A percentile compares a stretch with the other conserved stretches of the same genome.
phyloP scores from a whole-genome alignment of 495 filamentous ascomycete genomes.

The Tuber magnatum region DNA sequence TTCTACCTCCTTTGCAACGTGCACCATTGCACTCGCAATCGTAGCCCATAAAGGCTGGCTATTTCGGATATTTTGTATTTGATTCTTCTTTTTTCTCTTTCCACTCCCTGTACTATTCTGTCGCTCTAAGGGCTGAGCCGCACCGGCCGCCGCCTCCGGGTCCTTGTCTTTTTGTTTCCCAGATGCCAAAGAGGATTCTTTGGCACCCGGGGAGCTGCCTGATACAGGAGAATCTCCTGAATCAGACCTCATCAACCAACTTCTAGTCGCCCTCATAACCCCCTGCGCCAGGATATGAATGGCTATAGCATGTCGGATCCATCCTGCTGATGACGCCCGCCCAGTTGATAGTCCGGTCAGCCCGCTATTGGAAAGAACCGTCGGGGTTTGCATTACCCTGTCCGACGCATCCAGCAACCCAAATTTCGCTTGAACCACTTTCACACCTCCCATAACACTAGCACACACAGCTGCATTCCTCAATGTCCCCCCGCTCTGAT shows the following conservation, averaged over 20 bases:
- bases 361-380: constrained; percentile 15
- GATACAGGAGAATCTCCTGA: constrained; percentile 26
- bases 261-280: constrained; percentile 47
- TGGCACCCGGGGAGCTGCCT: constrained; percentile 15
- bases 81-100: constrained; percentile 40
- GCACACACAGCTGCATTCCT: constrained; percentile 71
- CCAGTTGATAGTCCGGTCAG: constrained; percentile 20
- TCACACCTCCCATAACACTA: constrained; percentile 64
- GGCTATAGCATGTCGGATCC: constrained; percentile 59
- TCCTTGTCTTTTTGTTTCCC: constrained; percentile 42
- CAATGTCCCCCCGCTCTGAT: constrained; percentile 63
- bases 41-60: constrained; percentile 41
- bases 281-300: constrained; percentile 88
- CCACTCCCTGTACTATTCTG: constrained; percentile 34
- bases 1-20: constrained; percentile 41
- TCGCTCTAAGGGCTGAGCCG: constrained; percentile 31
- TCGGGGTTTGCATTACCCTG: constrained; percentile 25
- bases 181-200: constrained; percentile 22
- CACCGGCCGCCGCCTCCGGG: constrained; percentile 38
- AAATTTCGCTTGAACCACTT: constrained; percentile 53
- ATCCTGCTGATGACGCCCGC: constrained; percentile 48
- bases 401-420: constrained; percentile 50
- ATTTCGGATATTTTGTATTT: constrained; percentile 37
- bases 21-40: constrained; percentile 40
- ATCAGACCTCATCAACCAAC: constrained; percentile 40